Percentiles rank a stretch among this genome's conserved stretches.
Conservation (phyloP, 2,329 filamentous ascomycete species). For the Fusarium buharicum region DNA sequence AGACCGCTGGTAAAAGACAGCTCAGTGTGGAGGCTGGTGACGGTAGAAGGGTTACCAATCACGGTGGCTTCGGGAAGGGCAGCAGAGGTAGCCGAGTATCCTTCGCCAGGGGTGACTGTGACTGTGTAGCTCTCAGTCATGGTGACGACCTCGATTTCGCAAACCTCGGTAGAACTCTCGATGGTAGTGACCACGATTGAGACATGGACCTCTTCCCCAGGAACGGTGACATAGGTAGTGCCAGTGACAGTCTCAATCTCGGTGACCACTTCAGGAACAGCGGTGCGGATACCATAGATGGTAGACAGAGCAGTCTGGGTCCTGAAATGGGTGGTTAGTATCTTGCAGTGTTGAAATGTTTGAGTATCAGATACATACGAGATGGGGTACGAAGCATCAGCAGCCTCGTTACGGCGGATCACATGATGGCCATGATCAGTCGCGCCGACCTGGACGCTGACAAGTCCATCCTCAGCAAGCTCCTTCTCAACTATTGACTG, state of each 20-base stretch:
- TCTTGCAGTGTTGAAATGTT: neutral
- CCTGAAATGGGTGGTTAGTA: slow-evolving; percentile 37
- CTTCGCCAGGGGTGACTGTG: slow-evolving; percentile 41
- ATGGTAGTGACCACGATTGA: slow-evolving; percentile 42
- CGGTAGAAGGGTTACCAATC: slow-evolving; percentile 48
- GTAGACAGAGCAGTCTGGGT: slow-evolving; percentile 50
- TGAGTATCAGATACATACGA: slow-evolving; percentile 45
- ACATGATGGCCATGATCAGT: slow-evolving; percentile 1
- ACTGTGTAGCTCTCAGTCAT: slow-evolving; percentile 46
- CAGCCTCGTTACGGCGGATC: slow-evolving; percentile 28
- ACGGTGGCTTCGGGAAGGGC: slow-evolving; percentile 40
- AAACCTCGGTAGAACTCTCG: slow-evolving; percentile 40
- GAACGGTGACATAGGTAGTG: slow-evolving; percentile 46
- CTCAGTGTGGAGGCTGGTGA: slow-evolving; percentile 47
- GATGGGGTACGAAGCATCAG: slow-evolving; percentile 47
- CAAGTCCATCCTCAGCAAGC: neutral
- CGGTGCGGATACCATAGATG: slow-evolving; percentile 46
- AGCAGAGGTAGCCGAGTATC: slow-evolving; percentile 20
- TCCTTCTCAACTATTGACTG: slow-evolving; percentile 10
- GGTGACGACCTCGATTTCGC: slow-evolving; percentile 37
- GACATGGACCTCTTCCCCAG: slow-evolving; percentile 37
- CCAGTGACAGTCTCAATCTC: slow-evolving; percentile 43
- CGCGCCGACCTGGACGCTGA: neutral
- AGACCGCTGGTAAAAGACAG: slow-evolving; percentile 45
- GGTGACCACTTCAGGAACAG: slow-evolving; percentile 33